Base-by-base conservation (phyloP, 148 eudicot genomes). In the Rhododendron kiyosumense region DNA sequence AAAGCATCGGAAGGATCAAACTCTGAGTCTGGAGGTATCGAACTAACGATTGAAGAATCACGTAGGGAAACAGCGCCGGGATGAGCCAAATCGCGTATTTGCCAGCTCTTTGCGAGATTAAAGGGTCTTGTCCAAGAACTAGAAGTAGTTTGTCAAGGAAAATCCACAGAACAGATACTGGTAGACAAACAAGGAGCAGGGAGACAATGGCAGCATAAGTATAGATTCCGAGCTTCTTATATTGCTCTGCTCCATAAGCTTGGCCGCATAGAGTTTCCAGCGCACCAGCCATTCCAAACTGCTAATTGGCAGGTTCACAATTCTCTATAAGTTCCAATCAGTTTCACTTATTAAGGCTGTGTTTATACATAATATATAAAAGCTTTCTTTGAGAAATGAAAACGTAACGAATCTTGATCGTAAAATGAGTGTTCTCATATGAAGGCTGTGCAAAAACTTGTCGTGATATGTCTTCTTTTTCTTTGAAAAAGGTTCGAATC, bases 211-310 rank as follows among this genome's bases (percentile, higher is more conserved):
- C 79, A n/a, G 65, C 54, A 20, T 36, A 74, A 20, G 85, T 84
- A 48, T 71, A 88, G 52, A 28, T 73, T 57, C 89, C 93, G 3
- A 92, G 80, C 36, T 90, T 89, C 41, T 84, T 59, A 30, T 92
- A 89, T 84, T 90, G 89, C 26, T 87, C 75, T 45, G 92, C 92
- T 65, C 93, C 92, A 78, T 89, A 89, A 2, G 92, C 92, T 89
- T 92, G 93, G 32, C 92, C 92, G 78, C 93, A 88, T 10, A 92
- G 86, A 49, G 93, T 92, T 17, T 92, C 92, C 81, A 90, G 81
- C 3, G 86, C 93, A 34, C 93, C 82, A 15, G 91, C 88, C 85
- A 92, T 61, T 43, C 93, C 92, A 3, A 86, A 26, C 91, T 91
- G 82, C 28, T 14, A n/a, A 26, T 67, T 30, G 26, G n/a, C 48